These are phyloP conservation scores for Diaporthe ilicicola DNA, from an alignment of 2,329 filamentous ascomycete genomes.

Conservation along the genomic window DNA sequence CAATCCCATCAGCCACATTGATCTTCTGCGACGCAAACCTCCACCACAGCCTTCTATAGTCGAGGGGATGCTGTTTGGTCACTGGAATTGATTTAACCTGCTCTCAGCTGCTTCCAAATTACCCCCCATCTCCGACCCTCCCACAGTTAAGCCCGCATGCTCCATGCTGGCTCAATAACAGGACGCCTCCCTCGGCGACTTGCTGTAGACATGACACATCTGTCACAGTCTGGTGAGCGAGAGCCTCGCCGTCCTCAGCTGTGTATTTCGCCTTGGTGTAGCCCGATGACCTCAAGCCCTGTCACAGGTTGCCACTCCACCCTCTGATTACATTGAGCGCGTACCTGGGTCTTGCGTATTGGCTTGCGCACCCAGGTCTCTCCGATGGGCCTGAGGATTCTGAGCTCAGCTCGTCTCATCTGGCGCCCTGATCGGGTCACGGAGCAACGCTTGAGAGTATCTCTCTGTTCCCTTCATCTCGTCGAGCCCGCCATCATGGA, in stretches of 20 bases:
- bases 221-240: neutral
- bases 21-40: neutral
- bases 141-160: neutral
- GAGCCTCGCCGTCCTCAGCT: neutral
- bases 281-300: neutral
- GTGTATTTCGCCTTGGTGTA: neutral
- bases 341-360: neutral
- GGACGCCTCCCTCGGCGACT: neutral
- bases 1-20: constrained; percentile 1
- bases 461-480: neutral
- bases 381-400: neutral
- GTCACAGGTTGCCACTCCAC: no score
- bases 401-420: neutral
- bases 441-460: neutral
- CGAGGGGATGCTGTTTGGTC: neutral
- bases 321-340: neutral
- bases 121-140: no score
- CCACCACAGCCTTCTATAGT: neutral
- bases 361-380: neutral
- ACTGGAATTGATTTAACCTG: neutral
- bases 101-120: no score
- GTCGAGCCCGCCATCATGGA: no score
- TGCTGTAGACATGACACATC: neutral
- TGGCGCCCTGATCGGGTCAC: neutral
- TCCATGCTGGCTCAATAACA: neutral